Evolutionary conservation across 352 stramenopile species (phyloP), one percentile per base, ranked within the genome.

Genomic region (Pythium biforme): DNA sequence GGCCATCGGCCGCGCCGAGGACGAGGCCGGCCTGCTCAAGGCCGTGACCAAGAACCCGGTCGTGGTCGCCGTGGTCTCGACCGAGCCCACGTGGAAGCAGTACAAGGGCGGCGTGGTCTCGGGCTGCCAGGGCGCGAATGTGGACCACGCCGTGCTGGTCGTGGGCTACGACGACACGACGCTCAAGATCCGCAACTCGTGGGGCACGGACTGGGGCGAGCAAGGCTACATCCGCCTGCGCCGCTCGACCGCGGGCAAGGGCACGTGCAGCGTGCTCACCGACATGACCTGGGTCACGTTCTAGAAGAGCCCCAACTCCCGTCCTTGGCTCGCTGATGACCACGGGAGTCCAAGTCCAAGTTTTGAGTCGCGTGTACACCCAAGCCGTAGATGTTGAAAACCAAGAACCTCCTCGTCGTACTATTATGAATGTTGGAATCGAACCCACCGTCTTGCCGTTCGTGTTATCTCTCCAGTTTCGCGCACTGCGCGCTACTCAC

Each of bases 101-200:
- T 99, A 99, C 92, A 88, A 77, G 41, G 75, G 76, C 29, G 97
- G 97, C 23, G 90, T 99, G 7, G 73, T 98, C 33, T 79, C 66
- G 39, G 72, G 58, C 19, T 83, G 74, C 50, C 83, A 77, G 55
- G 86, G 88, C 55, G 76, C 84, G 34, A 81, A 90, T 23, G 86
- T 99, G 52, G 97, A 99, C 76, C 97, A 99, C 74, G 97, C 95
- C 41, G 92, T 99, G 20, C 81, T 99, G 25, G 89, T 86, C 0
- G 95, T 99, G 5, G 97, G 97, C 29, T 99, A 99, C 76, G 90
- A 94, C 55, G 72, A 75, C 34, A 81, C 74, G 0, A 77, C 75
- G n/a, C 97, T 92, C 76, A 98, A 98, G 72, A 88, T 99, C 31
- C 98, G 98, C 69, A 99, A 99, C 79, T 98, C 96, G 33, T 99